Base-by-base conservation (phyloP, 2,329 filamentous ascomycete species). In the Daldinia sp. region DNA sequence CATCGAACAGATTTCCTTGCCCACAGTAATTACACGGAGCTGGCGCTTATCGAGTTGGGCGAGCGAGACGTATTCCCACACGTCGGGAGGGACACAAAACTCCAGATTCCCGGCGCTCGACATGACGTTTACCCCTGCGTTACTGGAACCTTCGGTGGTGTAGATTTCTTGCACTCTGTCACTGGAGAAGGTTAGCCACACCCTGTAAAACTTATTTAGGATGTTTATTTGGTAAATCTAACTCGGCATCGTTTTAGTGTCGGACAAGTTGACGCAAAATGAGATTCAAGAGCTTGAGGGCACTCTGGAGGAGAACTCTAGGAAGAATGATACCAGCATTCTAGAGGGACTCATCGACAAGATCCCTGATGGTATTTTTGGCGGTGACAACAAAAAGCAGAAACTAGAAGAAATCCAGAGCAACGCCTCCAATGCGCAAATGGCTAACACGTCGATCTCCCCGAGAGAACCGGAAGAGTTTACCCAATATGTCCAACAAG, bases 91-190 rank as follows among this genome's bases (percentile, higher is more conserved):
- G 82, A 88, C 74, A 93, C 93, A n/a, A 83, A 84, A 76, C 83
- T 97, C 30, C 83, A 88, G 51, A 85, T 98, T 30, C 83, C 86
- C 37, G 93, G 92, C 50, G 90, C 88, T 64, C 85, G 85, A 23
- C 78, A 84, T 37, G 77, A 85, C 4, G 92, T 97, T 68, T 97
- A 92, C 74, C 94, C 94, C 6, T 83, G 95, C 68, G 87, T 97
- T 50, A 98, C 94, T 1, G 94, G 95, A 67, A 98, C 94, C 6
- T 98, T 98, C 80, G 94, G 94, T 69, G 94, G 94, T 70, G 94
- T 97, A 13, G 95, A 98, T 77, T 98, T 98, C 82, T 83, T 97
- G 68, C 93, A 97, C 82, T 96, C 92, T 0, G 94, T 97, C 33
- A 92, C 88, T 51, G 88, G 89, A 65, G 89, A 90, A 82, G 83